A percentile compares a stretch with the other conserved stretches of the same genome.
These are phyloP conservation scores for Penicillium ochrochloron DNA, from an alignment of 495 filamentous ascomycete species.

Conservation along the genomic window DNA sequence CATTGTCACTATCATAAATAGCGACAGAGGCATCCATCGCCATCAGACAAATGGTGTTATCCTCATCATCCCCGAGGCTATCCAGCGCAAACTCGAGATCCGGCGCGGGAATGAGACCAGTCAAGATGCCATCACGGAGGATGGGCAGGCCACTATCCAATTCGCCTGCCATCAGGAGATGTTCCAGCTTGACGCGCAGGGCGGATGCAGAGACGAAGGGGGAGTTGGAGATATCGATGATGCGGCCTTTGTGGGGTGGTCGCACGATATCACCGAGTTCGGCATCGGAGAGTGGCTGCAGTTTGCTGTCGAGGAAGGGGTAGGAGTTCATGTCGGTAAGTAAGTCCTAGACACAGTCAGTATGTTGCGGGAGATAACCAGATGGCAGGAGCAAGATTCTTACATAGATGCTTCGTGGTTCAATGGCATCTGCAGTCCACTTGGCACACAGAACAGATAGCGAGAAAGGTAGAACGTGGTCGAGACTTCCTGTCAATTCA, in stretches of 20 bases:
- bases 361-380: constrained; percentile 2
- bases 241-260: constrained; percentile 68
- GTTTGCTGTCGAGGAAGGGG: constrained; percentile 92
- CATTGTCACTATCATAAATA: constrained; percentile 56
- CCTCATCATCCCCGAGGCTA: constrained; percentile 69
- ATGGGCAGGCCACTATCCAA: constrained; percentile 92
- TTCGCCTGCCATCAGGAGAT: constrained; percentile 83
- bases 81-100: constrained; percentile 95
- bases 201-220: constrained; percentile 73
- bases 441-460: constrained; percentile 90
- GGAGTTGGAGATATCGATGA: constrained; percentile 86
- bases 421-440: constrained; percentile 96
- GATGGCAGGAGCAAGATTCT: constrained; percentile 21
- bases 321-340: constrained; percentile 97
- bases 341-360: constrained; percentile 64
- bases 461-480: constrained; percentile 95
- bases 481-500: constrained; percentile 90
- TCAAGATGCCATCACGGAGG: constrained; percentile 74
- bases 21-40: constrained; percentile 59
- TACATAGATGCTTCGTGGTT: constrained; percentile 93
- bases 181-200: constrained; percentile 78
- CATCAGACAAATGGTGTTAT: constrained; percentile 80
- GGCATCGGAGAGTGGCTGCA: constrained; percentile 83
- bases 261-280: constrained; percentile 86
- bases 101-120: constrained; percentile 90